These are phyloP conservation scores for Lachancea kluyveri DNA, from an alignment of 805 yeast genomes.

Conservation along the genomic window DNA sequence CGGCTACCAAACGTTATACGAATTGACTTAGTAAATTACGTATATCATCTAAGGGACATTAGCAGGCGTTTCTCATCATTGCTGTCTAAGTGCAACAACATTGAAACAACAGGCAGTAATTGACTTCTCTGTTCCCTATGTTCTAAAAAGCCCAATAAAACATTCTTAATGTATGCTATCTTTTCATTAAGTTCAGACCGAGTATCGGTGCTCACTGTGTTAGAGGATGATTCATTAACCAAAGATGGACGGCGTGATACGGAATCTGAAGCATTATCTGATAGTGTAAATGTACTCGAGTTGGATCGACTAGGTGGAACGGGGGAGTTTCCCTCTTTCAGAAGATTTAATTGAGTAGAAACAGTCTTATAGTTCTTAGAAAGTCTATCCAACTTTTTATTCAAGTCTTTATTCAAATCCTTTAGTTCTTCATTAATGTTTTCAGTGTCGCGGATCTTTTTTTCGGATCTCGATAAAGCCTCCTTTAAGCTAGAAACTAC, in stretches of 20 bases:
- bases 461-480: slow-evolving; percentile 46
- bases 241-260: slow-evolving; percentile 18
- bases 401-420: slow-evolving; percentile 59
- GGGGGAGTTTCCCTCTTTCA: slow-evolving; percentile 32
- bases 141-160: slow-evolving; percentile 83
- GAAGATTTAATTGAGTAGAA: slow-evolving; percentile 49
- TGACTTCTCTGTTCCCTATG: slow-evolving; percentile 87
- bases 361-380: slow-evolving; percentile 62
- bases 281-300: slow-evolving; percentile 29
- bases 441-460: slow-evolving; percentile 51
- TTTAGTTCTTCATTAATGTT: slow-evolving; percentile 46
- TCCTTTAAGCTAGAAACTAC: slow-evolving; percentile 40
- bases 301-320: slow-evolving; percentile 33
- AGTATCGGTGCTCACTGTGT: slow-evolving; percentile 6
- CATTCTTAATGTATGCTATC: slow-evolving; percentile 80
- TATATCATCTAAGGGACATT: slow-evolving; percentile 35
- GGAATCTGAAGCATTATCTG: slow-evolving; percentile 11
- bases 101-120: slow-evolving; percentile 78
- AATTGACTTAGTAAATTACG: no score
- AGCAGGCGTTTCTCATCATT: slow-evolving; percentile 72
- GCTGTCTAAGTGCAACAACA: slow-evolving; percentile 59
- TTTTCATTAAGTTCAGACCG: slow-evolving; percentile 35
- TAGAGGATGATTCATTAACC: background rate
- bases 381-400: slow-evolving; percentile 57
- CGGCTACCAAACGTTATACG: no score